These are phyloP conservation scores for Vitis rupestris DNA, from an alignment of 164 flowering plant genomes.

Conservation along the genomic window DNA sequence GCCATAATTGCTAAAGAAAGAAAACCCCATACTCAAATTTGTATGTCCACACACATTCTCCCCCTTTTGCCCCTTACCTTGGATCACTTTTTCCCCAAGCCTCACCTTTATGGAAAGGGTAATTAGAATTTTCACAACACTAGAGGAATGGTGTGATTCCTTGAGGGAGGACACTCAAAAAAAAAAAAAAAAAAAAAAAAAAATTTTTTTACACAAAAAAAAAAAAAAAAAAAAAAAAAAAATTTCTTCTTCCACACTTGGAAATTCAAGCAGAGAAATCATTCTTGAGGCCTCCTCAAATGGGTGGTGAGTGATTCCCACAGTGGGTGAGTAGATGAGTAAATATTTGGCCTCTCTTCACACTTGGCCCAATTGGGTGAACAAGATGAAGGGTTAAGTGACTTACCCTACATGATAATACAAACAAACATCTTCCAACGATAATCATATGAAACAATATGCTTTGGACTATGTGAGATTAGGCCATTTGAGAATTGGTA, in stretches of 20 bases:
- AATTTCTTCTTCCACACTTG: too few species aligned
- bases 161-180: too few species aligned
- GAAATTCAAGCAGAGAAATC: too few species aligned
- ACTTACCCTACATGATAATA: constrained; percentile 11
- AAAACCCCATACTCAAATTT: background rate
- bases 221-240: too few species aligned
- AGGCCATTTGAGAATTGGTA: constrained; percentile 8
- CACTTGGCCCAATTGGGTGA: background rate
- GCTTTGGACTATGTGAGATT: background rate
- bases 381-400: constrained; percentile 6
- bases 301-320: too few species aligned
- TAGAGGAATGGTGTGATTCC: too few species aligned
- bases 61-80: background rate
- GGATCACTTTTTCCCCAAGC: background rate
- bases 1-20: constrained; percentile 10
- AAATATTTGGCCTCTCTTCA: too few species aligned
- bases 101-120: background rate
- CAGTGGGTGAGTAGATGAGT: too few species aligned
- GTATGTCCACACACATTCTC: background rate
- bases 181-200: too few species aligned
- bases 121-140: too few species aligned
- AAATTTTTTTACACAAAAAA: too few species aligned
- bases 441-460: background rate
- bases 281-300: too few species aligned
- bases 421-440: background rate